Conservation (phyloP, 2,329 filamentous ascomycete species). For the Calcarisporium arbuscula region DNA sequence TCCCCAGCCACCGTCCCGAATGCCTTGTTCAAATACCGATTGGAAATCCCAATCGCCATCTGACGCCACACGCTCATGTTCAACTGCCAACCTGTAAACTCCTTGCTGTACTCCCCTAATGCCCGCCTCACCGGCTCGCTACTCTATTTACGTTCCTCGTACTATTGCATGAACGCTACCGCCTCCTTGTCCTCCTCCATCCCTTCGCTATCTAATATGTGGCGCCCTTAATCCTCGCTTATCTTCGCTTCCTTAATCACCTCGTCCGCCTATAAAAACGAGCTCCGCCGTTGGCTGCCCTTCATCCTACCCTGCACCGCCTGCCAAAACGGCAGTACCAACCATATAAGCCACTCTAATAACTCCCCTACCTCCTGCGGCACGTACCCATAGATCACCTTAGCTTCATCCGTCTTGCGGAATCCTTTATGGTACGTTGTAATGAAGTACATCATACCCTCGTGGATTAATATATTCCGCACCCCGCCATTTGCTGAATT, state of each 20-base stretch:
- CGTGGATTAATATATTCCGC: conserved; percentile 8
- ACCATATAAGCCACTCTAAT: conserved; percentile 19
- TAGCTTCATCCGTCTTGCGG: conserved; percentile 13
- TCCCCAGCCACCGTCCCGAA: no score
- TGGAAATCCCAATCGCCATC: no score
- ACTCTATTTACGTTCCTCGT: no score
- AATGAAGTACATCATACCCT: conserved; percentile 12
- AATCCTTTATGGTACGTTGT: conserved; percentile 17
- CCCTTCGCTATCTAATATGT: no score
- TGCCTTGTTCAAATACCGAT: no score
- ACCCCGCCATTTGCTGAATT: conserved; percentile 11
- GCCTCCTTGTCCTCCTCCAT: no score
- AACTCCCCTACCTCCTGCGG: conserved; percentile 17
- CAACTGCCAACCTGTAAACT: no score
- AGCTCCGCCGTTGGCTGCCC: not conserved
- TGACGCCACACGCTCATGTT: no score
- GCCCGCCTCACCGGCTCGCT: no score
- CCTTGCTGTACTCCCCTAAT: no score
- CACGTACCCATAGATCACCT: conserved; percentile 20
- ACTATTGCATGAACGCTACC: no score
- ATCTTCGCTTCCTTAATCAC: not conserved
- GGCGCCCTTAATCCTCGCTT: no score
- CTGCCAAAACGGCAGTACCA: conserved; percentile 13
- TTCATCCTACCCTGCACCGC: conserved; percentile 2
- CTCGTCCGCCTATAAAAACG: conserved; percentile 4